Conservation (phyloP, 2,329 filamentous ascomycete species). For the Hymenoscyphus infarciens region DNA sequence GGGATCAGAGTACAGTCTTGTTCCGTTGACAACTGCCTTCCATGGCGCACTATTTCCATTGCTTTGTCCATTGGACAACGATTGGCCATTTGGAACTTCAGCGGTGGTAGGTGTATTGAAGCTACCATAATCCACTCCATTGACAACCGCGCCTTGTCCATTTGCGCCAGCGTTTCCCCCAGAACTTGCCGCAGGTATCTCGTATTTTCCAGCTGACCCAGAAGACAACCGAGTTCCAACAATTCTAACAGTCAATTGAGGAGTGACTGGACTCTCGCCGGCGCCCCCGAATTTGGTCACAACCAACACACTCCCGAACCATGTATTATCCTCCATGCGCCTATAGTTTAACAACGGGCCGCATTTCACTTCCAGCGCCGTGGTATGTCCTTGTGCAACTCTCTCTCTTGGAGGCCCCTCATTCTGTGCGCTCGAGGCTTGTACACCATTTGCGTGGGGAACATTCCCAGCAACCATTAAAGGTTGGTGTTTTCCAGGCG, state of each 20-base stretch:
- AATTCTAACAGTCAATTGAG: constrained; percentile 54
- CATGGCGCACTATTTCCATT: constrained; percentile 13
- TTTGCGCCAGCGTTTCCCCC: constrained; percentile 14
- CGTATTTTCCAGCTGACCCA: background rate
- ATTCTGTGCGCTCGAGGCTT: constrained; percentile 13
- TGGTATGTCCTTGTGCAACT: constrained; percentile 12
- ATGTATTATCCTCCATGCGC: constrained; percentile 63
- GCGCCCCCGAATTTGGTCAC: constrained; percentile 71
- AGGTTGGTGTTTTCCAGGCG: constrained; percentile 42
- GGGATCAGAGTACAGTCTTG: constrained; percentile 61
- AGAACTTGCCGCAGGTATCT: constrained; percentile 7
- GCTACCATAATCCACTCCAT: constrained; percentile 31
- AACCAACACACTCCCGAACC: constrained; percentile 83
- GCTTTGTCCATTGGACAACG: constrained; percentile 12
- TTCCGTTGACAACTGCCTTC: constrained; percentile 45
- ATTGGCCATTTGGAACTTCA: constrained; percentile 4
- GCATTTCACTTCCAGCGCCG: constrained; percentile 57
- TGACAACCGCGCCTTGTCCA: constrained; percentile 29
- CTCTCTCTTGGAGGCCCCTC: constrained; percentile 9
- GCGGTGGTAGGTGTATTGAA: constrained; percentile 6
- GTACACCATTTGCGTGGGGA: constrained; percentile 13
- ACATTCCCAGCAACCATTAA: constrained; percentile 39
- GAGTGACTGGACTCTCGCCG: constrained; percentile 49
- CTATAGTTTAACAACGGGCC: constrained; percentile 77
- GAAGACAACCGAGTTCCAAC: constrained; percentile 14